Base-by-base conservation (phyloP, 1,139 yeast species). In the Candida freyschussii region DNA sequence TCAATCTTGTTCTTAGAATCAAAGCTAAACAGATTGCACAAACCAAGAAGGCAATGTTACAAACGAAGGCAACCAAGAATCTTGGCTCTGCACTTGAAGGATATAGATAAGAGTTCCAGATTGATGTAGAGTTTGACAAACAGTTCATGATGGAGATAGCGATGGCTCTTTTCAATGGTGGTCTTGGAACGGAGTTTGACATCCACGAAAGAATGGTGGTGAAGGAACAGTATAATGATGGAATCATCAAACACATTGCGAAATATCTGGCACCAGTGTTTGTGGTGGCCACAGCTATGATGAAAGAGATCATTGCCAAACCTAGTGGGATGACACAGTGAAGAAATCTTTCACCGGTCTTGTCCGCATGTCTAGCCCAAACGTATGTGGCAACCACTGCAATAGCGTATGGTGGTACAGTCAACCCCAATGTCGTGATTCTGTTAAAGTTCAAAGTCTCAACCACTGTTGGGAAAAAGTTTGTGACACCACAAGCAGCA, bases 161-260 rank as follows among this genome's bases (percentile, higher is more conserved):
- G 48, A 69, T 67, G 13, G 76, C 76, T 55, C 77, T 60, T 49
- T 70, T 71, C 36, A 69, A 56, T 14, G 75, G 75, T 13, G 76
- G 77, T 47, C 76, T 34, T 34, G 50, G 50, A 25, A 60, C 50
- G 44, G 67, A 66, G 45, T 70, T 69, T 8, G 78, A 66, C 62
- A 72, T 65, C 78, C 80, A 75, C 2, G 80, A 64, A 33, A 72
- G 60, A 32, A 70, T 68, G 5, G 69, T 66, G 13, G 75, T 72
- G 51, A 72, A 75, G 0, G 78, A 66, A 49, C 77, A 71, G 50
- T 74, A 74, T 34, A 74, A 55, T 2, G 74, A 65, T 23, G 78
- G 78, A 37, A 75, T 69, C 77, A 75, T 72, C 36, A 75, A 58
- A 53, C 77, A 70, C 79, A 75, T 75, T 26, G 79, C 70, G 41